Conservation (phyloP, 345 rosid genomes). For the Orychophragmus violaceus region DNA sequence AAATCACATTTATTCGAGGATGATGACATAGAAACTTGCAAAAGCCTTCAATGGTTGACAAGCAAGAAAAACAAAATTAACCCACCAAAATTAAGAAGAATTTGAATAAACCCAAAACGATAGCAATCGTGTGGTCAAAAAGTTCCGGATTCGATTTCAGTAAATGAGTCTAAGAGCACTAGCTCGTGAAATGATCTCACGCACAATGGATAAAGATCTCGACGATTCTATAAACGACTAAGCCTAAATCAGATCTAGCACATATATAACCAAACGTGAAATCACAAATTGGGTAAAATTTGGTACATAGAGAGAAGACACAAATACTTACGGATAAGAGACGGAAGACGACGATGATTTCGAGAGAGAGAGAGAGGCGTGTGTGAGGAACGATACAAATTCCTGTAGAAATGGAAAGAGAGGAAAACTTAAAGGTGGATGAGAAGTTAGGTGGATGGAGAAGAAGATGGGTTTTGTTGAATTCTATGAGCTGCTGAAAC, state of each 20-base stretch:
- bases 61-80: background rate
- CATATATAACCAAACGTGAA: background rate
- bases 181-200: background rate
- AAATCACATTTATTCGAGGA: background rate
- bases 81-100: background rate
- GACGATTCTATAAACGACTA: background rate
- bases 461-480: background rate
- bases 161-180: constrained; percentile 1
- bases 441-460: constrained; percentile 14
- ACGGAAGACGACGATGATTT: background rate
- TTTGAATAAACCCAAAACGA: background rate
- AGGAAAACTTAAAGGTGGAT: background rate
- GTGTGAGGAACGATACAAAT: constrained; percentile 23
- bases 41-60: background rate
- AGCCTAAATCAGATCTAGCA: constrained; percentile 21
- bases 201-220: background rate
- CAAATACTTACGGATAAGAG: constrained; percentile 12
- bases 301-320: background rate
- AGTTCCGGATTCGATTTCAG: background rate
- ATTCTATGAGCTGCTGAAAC: background rate
- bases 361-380: constrained; percentile 12
- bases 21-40: background rate
- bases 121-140: constrained; percentile 12
- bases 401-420: background rate
- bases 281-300: background rate